These are phyloP conservation scores for Narthecium ossifragum DNA, from an alignment of 106 monocot genomes.

Conservation along the genomic window DNA sequence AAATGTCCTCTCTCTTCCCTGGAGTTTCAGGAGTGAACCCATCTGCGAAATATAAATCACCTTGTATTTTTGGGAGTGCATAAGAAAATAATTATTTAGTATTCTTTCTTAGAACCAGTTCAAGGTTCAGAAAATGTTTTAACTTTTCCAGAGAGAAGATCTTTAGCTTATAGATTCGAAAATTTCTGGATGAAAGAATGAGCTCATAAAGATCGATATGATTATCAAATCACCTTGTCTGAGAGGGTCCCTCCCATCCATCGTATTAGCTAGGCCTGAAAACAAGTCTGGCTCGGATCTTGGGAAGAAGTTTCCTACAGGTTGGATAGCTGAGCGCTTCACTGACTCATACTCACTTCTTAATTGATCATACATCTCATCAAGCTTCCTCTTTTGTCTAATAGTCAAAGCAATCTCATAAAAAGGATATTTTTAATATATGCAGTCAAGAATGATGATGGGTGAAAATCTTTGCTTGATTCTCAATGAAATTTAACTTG, in stretches of 20 bases:
- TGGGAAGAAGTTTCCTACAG: conserved; percentile 52
- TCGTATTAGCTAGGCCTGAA: conserved; percentile 43
- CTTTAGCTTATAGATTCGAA: no score
- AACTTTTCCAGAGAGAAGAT: no score
- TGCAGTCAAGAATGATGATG: no score
- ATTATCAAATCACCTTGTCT: conserved; percentile 55
- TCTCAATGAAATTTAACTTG: no score
- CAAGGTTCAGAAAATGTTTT: no score
- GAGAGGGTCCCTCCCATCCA: conserved; percentile 40
- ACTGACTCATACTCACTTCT: conserved; percentile 70
- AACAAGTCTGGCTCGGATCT: conserved; percentile 76
- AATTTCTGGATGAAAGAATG: no score
- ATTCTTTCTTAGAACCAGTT: background rate
- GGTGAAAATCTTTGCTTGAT: no score
- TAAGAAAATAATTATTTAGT: conserved; percentile 17
- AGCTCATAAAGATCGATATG: background rate
- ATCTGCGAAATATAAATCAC: conserved; percentile 75
- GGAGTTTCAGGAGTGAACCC: conserved; percentile 88
- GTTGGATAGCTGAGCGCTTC: conserved; percentile 90
- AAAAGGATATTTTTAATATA: background rate
- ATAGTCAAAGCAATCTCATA: conserved; percentile 4
- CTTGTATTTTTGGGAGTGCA: conserved; percentile 39
- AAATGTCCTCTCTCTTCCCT: conserved; percentile 71
- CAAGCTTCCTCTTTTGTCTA: conserved; percentile 98
- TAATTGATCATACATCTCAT: conserved; percentile 98